Evolutionary conservation across 2,329 filamentous ascomycete species (phyloP).

Genomic region (Nemania bipapillata): DNA sequence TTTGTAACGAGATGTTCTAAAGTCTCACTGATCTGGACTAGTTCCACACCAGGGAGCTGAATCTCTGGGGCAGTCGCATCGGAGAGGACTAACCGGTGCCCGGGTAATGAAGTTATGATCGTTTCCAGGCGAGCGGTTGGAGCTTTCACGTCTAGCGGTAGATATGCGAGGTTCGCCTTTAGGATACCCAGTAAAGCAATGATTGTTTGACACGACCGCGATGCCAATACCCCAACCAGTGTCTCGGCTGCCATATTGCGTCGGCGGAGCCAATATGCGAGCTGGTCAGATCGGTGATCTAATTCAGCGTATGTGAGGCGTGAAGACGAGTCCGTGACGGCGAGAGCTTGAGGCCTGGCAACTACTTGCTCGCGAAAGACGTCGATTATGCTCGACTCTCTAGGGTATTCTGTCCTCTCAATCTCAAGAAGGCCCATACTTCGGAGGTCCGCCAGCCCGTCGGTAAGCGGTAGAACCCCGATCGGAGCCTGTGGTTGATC

Average conservation of each 20-base stretch:
- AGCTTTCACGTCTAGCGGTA: conserved; percentile 16
- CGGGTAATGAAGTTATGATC: conserved; percentile 18
- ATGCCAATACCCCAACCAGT: conserved; percentile 25
- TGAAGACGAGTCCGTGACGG: conserved; percentile 25
- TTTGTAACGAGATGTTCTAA: conserved; percentile 1
- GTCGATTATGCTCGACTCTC: conserved; percentile 27
- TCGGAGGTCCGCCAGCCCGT: conserved; percentile 12
- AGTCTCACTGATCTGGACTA: conserved; percentile 18
- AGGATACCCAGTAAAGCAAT: conserved; percentile 23
- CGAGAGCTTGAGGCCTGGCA: conserved; percentile 7
- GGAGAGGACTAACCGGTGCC: conserved; percentile 10
- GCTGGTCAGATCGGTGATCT: conserved; percentile 26
- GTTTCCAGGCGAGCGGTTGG: conserved; percentile 16
- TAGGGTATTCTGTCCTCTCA: conserved; percentile 20
- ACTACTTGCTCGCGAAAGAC: conserved; percentile 28
- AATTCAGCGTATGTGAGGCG: conserved; percentile 29
- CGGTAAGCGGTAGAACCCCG: conserved; percentile 22
- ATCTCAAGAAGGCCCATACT: conserved; percentile 22
- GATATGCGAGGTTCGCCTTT: conserved; percentile 27
- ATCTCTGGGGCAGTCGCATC: background rate
- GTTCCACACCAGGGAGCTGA: conserved; percentile 11
- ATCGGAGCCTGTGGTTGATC: conserved; percentile 24
- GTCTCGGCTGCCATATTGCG: conserved; percentile 29
- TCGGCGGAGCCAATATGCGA: conserved; percentile 22
- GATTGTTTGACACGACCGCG: conserved; percentile 28